Conservation (phyloP, 78 protist species). For the Cavenderia fasciculata region DNA sequence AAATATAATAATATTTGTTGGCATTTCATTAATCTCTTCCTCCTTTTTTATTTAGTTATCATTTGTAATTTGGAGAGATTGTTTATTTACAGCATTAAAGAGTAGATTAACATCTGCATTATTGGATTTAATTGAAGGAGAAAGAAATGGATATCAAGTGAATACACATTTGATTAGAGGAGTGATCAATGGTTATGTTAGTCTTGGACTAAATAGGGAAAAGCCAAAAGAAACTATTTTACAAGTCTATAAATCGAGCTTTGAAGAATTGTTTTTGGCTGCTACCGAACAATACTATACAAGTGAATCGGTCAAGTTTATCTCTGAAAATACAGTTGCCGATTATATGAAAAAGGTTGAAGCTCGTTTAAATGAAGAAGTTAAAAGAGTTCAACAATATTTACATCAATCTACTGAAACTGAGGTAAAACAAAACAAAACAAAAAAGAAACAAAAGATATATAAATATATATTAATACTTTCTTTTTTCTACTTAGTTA, state of each 20-base stretch:
- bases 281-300: slow-evolving; percentile 84
- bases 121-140: slow-evolving; percentile 81
- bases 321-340: slow-evolving; percentile 79
- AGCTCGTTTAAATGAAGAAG: slow-evolving; percentile 83
- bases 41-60: slow-evolving; percentile 52
- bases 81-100: slow-evolving; percentile 79
- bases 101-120: slow-evolving; percentile 76
- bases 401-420: slow-evolving; percentile 64
- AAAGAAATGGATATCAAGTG: slow-evolving; percentile 87
- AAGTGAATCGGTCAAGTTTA: slow-evolving; percentile 74
- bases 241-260: slow-evolving; percentile 76
- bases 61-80: slow-evolving; percentile 87
- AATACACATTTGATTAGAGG: slow-evolving; percentile 67
- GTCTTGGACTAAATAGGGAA: slow-evolving; percentile 76
- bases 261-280: slow-evolving; percentile 81
- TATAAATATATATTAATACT: not conserved
- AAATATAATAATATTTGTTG: no score
- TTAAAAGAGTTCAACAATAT: slow-evolving; percentile 75
- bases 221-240: slow-evolving; percentile 78
- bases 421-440: slow-evolving; percentile 15
- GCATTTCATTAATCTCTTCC: no score
- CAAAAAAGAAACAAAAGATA: not conserved
- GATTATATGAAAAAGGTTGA: slow-evolving; percentile 90
- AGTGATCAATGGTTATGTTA: slow-evolving; percentile 82
- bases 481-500: not conserved